Percentiles rank a stretch among this genome's conserved stretches.
phyloP scores from a whole-genome alignment of 176 grass and related monocot species.

The Juncus inflexus region DNA sequence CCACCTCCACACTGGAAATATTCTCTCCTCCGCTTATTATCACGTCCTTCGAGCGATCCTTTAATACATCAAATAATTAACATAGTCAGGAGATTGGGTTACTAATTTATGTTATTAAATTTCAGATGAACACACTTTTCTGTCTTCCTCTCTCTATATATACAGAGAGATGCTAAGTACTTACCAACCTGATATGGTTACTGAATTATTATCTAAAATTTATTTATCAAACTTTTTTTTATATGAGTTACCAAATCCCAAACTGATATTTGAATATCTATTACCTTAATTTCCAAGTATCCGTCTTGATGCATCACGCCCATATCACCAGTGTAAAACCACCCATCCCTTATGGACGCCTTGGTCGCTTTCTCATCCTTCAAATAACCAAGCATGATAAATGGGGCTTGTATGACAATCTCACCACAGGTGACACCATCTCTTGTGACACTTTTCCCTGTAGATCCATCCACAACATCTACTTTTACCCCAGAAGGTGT shows the following conservation, averaged over 20 bases:
- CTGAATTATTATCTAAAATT: too few relatives aligned
- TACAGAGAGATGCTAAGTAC: too few relatives aligned
- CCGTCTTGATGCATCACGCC: slow-evolving; percentile 70
- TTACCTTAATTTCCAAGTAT: slow-evolving; percentile 73
- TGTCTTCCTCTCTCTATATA: too few relatives aligned
- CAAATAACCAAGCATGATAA: slow-evolving; percentile 75
- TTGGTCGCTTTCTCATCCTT: slow-evolving; percentile 47
- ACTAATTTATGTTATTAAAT: too few relatives aligned
- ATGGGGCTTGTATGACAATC: slow-evolving; percentile 61
- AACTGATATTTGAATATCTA: too few relatives aligned
- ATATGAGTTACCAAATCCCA: too few relatives aligned
- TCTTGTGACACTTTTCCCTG: slow-evolving; percentile 38
- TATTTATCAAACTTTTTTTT: too few relatives aligned
- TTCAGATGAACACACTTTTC: too few relatives aligned
- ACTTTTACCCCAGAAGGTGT: slow-evolving; percentile 50
- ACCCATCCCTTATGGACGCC: slow-evolving; percentile 36
- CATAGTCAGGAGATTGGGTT: too few relatives aligned
- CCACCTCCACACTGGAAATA: slow-evolving; percentile 35
- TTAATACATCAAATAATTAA: not conserved
- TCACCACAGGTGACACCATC: slow-evolving; percentile 52
- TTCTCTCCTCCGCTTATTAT: slow-evolving; percentile 9
- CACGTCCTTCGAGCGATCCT: slow-evolving; percentile 32
- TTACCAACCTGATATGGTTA: too few relatives aligned
- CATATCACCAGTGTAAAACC: slow-evolving; percentile 71
- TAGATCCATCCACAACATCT: slow-evolving; percentile 43